These are phyloP conservation scores for Sporothrix euskadiensis DNA, from an alignment of 2,329 filamentous ascomycete species.

Conservation along the genomic window DNA sequence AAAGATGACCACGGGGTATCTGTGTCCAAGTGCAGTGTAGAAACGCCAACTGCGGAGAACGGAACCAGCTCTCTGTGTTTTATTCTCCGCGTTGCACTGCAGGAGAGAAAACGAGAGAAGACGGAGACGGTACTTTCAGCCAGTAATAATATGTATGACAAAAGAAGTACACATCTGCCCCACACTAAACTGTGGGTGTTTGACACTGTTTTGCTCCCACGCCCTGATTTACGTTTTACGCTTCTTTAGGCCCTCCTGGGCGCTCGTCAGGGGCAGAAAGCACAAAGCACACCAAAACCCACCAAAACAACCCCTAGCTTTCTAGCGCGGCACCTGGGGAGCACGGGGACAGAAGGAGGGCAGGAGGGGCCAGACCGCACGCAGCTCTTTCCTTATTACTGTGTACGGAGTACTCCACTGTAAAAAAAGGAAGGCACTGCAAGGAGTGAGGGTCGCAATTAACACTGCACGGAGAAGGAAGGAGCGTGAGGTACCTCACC, in stretches of 20 bases:
- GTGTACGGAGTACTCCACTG: background rate
- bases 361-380: conserved; percentile 9
- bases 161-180: background rate
- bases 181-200: background rate
- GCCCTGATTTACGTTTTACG: background rate
- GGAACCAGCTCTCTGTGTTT: background rate
- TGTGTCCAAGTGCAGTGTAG: background rate
- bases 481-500: background rate
- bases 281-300: background rate
- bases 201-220: background rate
- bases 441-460: conserved; percentile 16
- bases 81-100: background rate
- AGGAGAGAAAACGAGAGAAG: conserved; percentile 2
- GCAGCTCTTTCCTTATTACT: background rate
- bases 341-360: background rate
- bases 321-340: background rate
- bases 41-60: conserved; percentile 1
- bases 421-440: background rate
- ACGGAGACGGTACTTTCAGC: background rate
- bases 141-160: background rate
- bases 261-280: conserved; percentile 14
- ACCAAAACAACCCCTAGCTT: conserved; percentile 20
- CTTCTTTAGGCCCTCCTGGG: background rate
- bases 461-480: background rate
- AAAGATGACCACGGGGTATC: background rate